A percentile compares a stretch with the other conserved stretches of the same genome.
These are phyloP conservation scores for Fraxinus americana DNA, from an alignment of 257 asterid species.

Conservation along the genomic window DNA sequence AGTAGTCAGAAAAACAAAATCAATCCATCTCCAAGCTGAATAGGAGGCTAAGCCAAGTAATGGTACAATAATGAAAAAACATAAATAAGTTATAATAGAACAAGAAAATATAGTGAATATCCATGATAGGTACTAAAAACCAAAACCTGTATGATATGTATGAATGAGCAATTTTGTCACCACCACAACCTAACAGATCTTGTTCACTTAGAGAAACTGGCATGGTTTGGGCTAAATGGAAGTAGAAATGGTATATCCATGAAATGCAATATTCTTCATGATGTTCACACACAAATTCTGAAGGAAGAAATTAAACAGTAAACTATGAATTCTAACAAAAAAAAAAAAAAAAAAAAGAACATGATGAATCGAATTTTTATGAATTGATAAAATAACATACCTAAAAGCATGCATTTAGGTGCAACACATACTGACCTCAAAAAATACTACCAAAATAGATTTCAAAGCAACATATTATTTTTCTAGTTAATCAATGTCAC, in stretches of 20 bases:
- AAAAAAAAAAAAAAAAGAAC: slow-evolving; percentile 10
- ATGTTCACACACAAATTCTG: slow-evolving; percentile 75
- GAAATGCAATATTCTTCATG: slow-evolving; percentile 75
- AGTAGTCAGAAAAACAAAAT: too few relatives aligned
- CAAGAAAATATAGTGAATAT: too few relatives aligned
- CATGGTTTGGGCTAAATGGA: slow-evolving; percentile 92
- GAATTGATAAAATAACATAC: slow-evolving; percentile 6
- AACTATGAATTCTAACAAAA: neutral
- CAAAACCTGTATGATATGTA: slow-evolving; percentile 75
- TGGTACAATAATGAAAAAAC: too few relatives aligned
- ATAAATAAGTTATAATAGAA: too few relatives aligned
- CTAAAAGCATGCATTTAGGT: neutral
- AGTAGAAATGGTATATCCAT: slow-evolving; percentile 80
- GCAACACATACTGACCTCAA: neutral
- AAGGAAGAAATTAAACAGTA: slow-evolving; percentile 22
- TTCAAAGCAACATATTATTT: neutral
- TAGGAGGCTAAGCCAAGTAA: too few relatives aligned
- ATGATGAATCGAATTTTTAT: neutral
- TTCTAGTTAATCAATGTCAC: too few relatives aligned
- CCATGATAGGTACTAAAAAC: neutral
- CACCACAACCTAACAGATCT: slow-evolving; percentile 91
- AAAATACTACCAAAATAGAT: neutral
- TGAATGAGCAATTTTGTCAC: slow-evolving; percentile 58
- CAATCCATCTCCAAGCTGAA: too few relatives aligned
- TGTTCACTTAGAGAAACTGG: slow-evolving; percentile 88